A percentile compares a stretch with the other conserved stretches of the same genome.
Conservation (phyloP, 2,329 filamentous ascomycete species). For the Nothomitra cinnamomea region DNA sequence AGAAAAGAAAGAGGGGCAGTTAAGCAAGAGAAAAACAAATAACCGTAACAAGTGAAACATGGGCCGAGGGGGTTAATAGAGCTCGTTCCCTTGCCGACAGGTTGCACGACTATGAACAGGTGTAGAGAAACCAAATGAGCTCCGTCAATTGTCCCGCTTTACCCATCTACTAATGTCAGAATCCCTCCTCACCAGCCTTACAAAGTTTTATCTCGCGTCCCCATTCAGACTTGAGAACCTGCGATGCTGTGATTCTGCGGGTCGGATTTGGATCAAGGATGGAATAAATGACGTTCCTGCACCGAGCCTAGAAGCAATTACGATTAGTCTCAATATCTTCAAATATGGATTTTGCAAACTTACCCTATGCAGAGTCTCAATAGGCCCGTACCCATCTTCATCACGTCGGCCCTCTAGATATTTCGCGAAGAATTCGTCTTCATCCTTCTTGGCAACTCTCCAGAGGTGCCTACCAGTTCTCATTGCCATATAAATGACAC, state of each 20-base stretch:
- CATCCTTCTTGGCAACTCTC: conserved; percentile 91
- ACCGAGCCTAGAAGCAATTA: conserved; percentile 54
- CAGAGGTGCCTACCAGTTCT: conserved; percentile 87
- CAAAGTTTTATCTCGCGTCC: conserved; percentile 94
- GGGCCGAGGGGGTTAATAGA: not conserved
- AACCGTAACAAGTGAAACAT: not conserved
- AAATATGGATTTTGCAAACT: conserved; percentile 23
- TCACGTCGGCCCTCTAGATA: conserved; percentile 87
- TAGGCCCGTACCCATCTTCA: conserved; percentile 89
- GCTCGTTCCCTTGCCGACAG: not conserved
- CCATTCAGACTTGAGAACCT: conserved; percentile 97
- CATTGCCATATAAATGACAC: conserved; percentile 99
- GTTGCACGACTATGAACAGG: not conserved
- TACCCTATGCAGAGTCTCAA: conserved; percentile 88
- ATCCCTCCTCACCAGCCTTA: conserved; percentile 88
- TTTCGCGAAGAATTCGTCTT: conserved; percentile 91
- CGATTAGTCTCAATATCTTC: not conserved
- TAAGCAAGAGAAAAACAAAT: not conserved
- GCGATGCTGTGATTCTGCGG: conserved; percentile 84
- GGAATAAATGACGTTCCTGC: conserved; percentile 96
- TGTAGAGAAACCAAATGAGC: not conserved
- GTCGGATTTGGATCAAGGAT: conserved; percentile 89
- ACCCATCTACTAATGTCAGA: conserved; percentile 31
- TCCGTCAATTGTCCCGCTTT: not conserved
- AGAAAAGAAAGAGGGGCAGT: not conserved